These are phyloP conservation scores for Coffea humblotiana DNA, from an alignment of 305 asterid genomes.

Conservation along the genomic window DNA sequence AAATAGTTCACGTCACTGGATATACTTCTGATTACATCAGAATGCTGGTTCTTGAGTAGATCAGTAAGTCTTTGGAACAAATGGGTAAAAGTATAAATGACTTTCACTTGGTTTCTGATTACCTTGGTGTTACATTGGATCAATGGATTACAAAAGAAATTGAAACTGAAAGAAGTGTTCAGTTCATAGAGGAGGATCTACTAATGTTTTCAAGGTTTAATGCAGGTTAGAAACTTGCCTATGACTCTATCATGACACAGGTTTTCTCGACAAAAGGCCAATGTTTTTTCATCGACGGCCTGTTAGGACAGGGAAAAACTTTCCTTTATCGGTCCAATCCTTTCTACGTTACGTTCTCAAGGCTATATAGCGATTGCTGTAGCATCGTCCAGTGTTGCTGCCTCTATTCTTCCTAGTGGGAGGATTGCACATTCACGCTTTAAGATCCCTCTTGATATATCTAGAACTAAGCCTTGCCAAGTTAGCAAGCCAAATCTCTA, in stretches of 20 bases:
- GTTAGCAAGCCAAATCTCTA: not conserved
- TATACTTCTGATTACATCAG: too few relatives aligned
- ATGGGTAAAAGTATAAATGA: too few relatives aligned
- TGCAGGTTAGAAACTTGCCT: too few relatives aligned
- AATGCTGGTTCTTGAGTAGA: too few relatives aligned
- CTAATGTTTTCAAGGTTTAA: too few relatives aligned
- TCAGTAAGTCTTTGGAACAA: too few relatives aligned
- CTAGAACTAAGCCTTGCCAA: not conserved
- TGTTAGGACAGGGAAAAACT: not conserved
- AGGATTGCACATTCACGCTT: slow-evolving; percentile 6
- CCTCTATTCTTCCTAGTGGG: not conserved
- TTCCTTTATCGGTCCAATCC: not conserved
- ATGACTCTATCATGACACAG: too few relatives aligned
- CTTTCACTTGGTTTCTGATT: too few relatives aligned
- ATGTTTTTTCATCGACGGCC: slow-evolving; percentile 2
- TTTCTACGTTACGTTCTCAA: not conserved
- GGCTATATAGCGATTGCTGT: not conserved
- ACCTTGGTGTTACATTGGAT: too few relatives aligned
- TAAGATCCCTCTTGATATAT: not conserved
- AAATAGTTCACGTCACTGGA: too few relatives aligned
- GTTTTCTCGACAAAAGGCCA: not conserved
- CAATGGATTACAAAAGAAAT: too few relatives aligned
- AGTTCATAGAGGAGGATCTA: not conserved
- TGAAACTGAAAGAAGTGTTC: not conserved
- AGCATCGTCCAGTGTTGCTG: not conserved